Base-by-base conservation (phyloP, 768 basidiomycete species). In the Sarcodon sp. region DNA sequence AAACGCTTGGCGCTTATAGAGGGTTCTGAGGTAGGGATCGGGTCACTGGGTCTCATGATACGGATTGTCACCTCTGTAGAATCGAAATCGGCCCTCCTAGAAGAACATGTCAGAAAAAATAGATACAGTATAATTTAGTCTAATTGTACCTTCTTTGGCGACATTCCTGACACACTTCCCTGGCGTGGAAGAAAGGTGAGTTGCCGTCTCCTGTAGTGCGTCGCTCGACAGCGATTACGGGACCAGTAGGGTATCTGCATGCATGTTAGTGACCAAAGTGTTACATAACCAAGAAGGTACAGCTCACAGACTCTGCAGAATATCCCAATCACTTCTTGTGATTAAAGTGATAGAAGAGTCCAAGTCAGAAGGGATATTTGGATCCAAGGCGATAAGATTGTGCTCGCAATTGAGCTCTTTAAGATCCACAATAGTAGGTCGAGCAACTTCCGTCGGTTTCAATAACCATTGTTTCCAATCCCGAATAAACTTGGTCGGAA, bases 391-490 rank as follows among this genome's bases (percentile, higher is more conserved):
- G 7, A 90, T 70, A 51, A 69, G 60, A 5, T 67, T 67, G 61
- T 91, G 89, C 49, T 74, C 65, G 62, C 89, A 91, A 44, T 87
- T 54, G 56, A 85, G 80, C 7, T 59, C 55, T 10, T 69, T 64
- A 54, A 80, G 88, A 59, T 87, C 77, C 34, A 89, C 58, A 5
- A 46, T 49, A n/a, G 72, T 70, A 0, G 88, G 87, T 32, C 86
- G 76, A 32, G 66, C 52, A 45, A 65, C 57, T 50, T 76, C 74
- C 6, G 68, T 62, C 12, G 83, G 83, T 46, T 71, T 72, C 47
- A 66, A 65, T 6, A 80, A 57, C 89, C 89, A 91, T 48, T 71
- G 69, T 47, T 69, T 69, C 89, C 89, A 92, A 35, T 65, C 56
- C 21, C 71, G 77, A 44, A 82, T 62, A 57, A 89, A 92, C 2